Evolutionary conservation across 345 rosid genomes (phyloP).

Genomic region (Pugionium dolabratum): DNA sequence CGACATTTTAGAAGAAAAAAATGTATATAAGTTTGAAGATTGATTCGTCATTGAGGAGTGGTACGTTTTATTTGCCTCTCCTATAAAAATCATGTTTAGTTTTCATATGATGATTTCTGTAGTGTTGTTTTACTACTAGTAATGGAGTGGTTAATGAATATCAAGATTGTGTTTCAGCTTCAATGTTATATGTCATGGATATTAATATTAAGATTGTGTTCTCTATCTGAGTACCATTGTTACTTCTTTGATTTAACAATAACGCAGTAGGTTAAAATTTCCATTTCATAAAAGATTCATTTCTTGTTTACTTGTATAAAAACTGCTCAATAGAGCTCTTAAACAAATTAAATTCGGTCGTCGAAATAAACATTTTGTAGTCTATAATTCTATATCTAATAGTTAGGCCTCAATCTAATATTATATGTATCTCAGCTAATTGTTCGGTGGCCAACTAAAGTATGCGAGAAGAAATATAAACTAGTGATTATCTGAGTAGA

Average conservation of each 20-base stretch:
- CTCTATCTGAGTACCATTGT: background rate
- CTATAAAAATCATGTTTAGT: constrained; percentile 16
- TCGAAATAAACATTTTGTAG: constrained; percentile 11
- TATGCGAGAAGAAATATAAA: background rate
- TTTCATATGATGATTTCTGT: constrained; percentile 25
- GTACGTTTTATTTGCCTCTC: constrained; percentile 34
- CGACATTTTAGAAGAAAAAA: background rate
- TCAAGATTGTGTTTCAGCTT: constrained; percentile 10
- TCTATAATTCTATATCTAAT: background rate
- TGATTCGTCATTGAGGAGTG: constrained; percentile 36
- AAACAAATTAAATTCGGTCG: background rate
- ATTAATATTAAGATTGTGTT: background rate
- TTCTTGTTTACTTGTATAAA: background rate
- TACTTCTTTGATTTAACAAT: background rate
- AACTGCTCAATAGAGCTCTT: background rate
- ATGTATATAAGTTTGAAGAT: constrained; percentile 26
- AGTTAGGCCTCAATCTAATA: background rate
- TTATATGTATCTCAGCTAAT: constrained; percentile 5
- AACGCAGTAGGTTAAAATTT: background rate
- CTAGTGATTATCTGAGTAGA: constrained; percentile 30
- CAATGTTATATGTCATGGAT: background rate
- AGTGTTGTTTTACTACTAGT: constrained; percentile 21
- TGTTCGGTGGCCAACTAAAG: constrained; percentile 22
- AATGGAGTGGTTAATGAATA: constrained; percentile 20
- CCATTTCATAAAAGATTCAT: background rate